Base-by-base conservation (phyloP, 2,329 filamentous ascomycete genomes). In the Trichoderma sp. region DNA sequence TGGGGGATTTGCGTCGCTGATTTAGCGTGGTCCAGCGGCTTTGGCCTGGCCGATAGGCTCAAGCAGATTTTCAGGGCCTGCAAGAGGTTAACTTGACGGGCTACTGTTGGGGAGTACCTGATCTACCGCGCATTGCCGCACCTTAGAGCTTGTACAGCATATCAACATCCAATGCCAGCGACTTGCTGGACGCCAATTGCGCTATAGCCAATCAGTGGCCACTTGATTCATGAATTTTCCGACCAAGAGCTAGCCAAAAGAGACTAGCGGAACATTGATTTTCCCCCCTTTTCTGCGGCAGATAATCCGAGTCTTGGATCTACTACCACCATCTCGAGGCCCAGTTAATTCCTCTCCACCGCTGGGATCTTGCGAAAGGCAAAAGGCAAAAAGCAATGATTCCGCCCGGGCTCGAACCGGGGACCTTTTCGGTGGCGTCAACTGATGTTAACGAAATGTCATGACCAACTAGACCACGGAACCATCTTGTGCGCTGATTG, bases 401-500 rank as follows among this genome's bases (percentile, higher is more conserved):
- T 34, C 57, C 67, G 67, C 67, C 67, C 67, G 67, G 67, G 67
- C 67, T 68, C 67, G 67, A 68, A 68, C 67, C 67, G 67, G 67
- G 67, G 67, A 68, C 67, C 67, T 68, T 68, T 68, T 68, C 67
- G 67, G 67, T 68, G 67, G 67, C 15, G 67, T 68, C 67, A 68
- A 68, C 67, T 15, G 8, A 68, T 64, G 67, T 68, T 68, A 68
- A 68, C 67, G 67, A 68, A 68, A 68, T 68, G 67, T 68, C 67
- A 68, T 68, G 50, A 68, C 67, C 67, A 68, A 68, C 67, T 67
- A 69, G 67, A 69, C 67, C 67, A 69, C 67, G 67, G 54, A 69
- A 68, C 67, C 67, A 50, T 64, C 19, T 25, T 57, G 12, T 34
- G 25, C 25, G 9, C 45, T 68, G 67, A 64, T 68, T 64, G 67